phyloP scores from a whole-genome alignment of 805 yeast genomes.

The Metschnikowia gelsemii region DNA sequence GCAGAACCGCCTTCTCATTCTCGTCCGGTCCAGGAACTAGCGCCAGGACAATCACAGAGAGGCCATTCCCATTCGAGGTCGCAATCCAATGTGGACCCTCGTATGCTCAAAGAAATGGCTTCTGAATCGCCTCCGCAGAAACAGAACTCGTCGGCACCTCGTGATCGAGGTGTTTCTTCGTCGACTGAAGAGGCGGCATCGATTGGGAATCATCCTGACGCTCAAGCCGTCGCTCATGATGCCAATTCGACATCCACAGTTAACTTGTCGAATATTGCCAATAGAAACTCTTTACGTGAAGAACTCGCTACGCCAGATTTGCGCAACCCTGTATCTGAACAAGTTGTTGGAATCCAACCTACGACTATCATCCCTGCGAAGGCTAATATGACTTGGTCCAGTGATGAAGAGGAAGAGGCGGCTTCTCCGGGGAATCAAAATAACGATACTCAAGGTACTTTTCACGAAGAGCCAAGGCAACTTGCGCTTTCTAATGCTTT shows the following conservation, averaged over 20 bases:
- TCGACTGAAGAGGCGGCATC: too few relatives aligned
- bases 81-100: neutral
- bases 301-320: conserved; percentile 20
- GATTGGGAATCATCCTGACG: too few relatives aligned
- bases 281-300: conserved; percentile 10
- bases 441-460: neutral
- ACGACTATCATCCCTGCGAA: conserved; percentile 80
- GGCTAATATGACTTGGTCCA: conserved; percentile 84
- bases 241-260: conserved; percentile 2
- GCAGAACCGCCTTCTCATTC: conserved; percentile 4
- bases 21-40: neutral
- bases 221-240: too few relatives aligned
- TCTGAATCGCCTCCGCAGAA: conserved; percentile 2
- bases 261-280: conserved; percentile 3
- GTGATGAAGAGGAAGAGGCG: conserved; percentile 68
- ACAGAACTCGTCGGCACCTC: neutral
- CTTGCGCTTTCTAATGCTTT: conserved; percentile 3
- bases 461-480: conserved; percentile 9
- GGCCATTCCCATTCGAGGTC: conserved; percentile 1
- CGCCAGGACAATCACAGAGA: neutral
- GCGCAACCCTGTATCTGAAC: conserved; percentile 16
- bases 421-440: too few relatives aligned
- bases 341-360: conserved; percentile 50
- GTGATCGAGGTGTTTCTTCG: conserved; percentile 3
- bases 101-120: neutral